Conservation (phyloP, 345 rosid species). For the Eucalyptus virginea region DNA sequence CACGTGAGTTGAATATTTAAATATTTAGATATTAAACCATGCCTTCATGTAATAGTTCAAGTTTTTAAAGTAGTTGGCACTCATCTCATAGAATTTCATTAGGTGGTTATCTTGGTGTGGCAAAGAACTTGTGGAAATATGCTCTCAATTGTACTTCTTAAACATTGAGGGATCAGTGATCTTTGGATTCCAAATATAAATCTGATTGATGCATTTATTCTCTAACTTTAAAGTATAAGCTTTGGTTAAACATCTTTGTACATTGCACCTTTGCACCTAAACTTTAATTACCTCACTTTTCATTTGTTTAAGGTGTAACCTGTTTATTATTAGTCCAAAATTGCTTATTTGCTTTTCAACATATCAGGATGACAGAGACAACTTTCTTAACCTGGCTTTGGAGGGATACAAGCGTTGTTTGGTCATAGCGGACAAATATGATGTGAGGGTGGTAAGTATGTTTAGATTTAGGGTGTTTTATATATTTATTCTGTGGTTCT, state of each 20-base stretch:
- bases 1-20: not conserved
- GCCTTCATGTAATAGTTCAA: not conserved
- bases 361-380: constrained; percentile 78
- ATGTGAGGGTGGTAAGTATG: constrained; percentile 72
- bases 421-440: constrained; percentile 87
- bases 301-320: not conserved
- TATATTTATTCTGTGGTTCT: not conserved
- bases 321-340: not conserved
- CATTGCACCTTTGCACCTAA: not conserved
- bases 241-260: not conserved
- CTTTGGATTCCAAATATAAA: not conserved
- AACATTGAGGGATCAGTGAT: not conserved
- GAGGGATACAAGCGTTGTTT: constrained; percentile 86
- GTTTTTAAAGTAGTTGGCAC: not conserved
- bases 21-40: not conserved
- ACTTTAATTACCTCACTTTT: not conserved
- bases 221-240: not conserved
- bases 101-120: not conserved
- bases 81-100: not conserved
- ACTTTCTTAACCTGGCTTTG: constrained; percentile 79
- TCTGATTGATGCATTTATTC: not conserved
- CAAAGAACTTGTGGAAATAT: not conserved
- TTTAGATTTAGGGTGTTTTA: not conserved
- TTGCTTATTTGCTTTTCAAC: not conserved
- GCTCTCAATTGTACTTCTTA: not conserved